phyloP scores from a whole-genome alignment of 2,329 filamentous ascomycete species.

The Sordariomycetes sp. region DNA sequence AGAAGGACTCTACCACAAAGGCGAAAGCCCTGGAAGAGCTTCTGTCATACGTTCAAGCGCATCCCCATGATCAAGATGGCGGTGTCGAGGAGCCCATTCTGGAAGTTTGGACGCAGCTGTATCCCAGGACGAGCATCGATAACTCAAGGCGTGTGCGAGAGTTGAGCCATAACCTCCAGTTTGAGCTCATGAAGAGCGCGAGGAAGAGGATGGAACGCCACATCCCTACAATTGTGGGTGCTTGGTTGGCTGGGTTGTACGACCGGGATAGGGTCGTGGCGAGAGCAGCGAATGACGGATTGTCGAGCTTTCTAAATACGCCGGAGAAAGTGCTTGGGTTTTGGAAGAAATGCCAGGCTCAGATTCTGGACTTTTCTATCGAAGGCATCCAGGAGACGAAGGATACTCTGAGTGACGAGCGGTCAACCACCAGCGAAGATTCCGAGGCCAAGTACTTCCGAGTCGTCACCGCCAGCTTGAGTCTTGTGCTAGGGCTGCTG shows the following conservation, averaged over 20 bases:
- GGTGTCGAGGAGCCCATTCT: conserved; percentile 74
- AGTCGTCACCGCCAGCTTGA: conserved; percentile 51
- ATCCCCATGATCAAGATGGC: conserved; percentile 42
- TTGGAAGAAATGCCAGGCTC: conserved; percentile 71
- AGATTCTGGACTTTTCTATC: conserved; percentile 74
- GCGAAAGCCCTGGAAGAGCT: conserved; percentile 85
- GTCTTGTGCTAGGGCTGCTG: conserved; percentile 44
- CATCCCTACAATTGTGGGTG: conserved; percentile 67
- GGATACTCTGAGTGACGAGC: conserved; percentile 79
- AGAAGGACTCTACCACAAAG: conserved; percentile 90
- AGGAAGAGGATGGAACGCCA: conserved; percentile 79
- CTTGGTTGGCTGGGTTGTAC: conserved; percentile 87
- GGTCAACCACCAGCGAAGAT: conserved; percentile 76
- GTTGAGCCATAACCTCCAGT: conserved; percentile 68
- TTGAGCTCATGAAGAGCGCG: conserved; percentile 48
- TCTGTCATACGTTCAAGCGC: conserved; percentile 49
- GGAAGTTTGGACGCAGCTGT: conserved; percentile 83
- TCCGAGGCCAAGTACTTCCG: conserved; percentile 77
- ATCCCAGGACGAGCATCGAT: conserved; percentile 85
- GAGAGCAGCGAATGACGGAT: conserved; percentile 66
- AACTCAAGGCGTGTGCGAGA: conserved; percentile 81
- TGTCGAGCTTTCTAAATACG: conserved; percentile 66
- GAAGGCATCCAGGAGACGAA: conserved; percentile 74
- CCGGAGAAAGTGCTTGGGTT: conserved; percentile 71
- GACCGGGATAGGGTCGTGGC: conserved; percentile 74